These are phyloP conservation scores for Rhodocollybia butyracea DNA, from an alignment of 768 basidiomycete species.

Conservation along the genomic window DNA sequence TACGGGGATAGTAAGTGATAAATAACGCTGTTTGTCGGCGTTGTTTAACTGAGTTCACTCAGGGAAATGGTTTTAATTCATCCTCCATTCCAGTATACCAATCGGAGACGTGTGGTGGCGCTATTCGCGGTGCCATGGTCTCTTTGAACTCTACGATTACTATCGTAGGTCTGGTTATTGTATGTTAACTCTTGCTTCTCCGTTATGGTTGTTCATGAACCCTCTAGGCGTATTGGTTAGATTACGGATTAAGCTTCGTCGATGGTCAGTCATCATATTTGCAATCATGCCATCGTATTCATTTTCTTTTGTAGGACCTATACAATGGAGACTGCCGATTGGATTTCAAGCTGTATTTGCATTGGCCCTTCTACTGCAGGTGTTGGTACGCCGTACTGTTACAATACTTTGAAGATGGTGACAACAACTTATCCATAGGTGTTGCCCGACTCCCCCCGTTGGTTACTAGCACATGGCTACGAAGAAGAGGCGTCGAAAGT, in stretches of 20 bases:
- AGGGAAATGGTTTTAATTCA: slow-evolving; percentile 38
- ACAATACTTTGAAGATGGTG: no score
- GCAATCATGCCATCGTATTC: slow-evolving; percentile 14
- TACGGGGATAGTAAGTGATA: slow-evolving; percentile 29
- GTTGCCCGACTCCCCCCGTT: slow-evolving; percentile 37
- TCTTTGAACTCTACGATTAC: slow-evolving; percentile 36
- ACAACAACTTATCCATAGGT: no score
- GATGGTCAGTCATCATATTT: slow-evolving; percentile 18
- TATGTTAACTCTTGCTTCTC: slow-evolving; percentile 14
- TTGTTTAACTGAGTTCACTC: not conserved
- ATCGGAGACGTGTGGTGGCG: slow-evolving; percentile 35
- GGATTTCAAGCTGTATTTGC: slow-evolving; percentile 40
- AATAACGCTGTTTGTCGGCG: not conserved
- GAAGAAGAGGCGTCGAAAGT: slow-evolving; percentile 30
- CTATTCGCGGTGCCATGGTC: slow-evolving; percentile 31
- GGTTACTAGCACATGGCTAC: slow-evolving; percentile 36
- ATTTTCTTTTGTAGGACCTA: slow-evolving; percentile 11
- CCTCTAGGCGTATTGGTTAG: slow-evolving; percentile 36
- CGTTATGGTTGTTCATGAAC: not conserved
- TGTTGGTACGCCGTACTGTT: no score
- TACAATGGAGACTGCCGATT: slow-evolving; percentile 24
- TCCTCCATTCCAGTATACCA: slow-evolving; percentile 39
- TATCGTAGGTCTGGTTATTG: slow-evolving; percentile 37
- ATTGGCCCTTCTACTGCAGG: slow-evolving; percentile 31
- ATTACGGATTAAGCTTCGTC: slow-evolving; percentile 37